Evolutionary conservation across 164 flowering plant species (phyloP).

Genomic region (Piper longum): DNA sequence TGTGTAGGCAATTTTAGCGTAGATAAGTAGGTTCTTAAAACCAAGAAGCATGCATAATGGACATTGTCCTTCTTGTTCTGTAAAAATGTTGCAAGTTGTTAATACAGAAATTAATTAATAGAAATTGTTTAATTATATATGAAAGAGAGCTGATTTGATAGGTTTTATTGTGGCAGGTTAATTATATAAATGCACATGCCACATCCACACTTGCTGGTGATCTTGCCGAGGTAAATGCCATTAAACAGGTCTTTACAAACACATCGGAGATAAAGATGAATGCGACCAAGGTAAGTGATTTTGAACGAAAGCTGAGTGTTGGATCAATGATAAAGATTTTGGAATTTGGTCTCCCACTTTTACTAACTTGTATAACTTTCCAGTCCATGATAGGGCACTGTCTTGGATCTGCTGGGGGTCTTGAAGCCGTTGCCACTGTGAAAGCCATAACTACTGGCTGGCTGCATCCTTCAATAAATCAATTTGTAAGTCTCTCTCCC

Average conservation of each 20-base stretch:
- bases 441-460: slow-evolving; percentile 84
- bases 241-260: slow-evolving; percentile 77
- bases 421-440: slow-evolving; percentile 91
- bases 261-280: slow-evolving; percentile 77
- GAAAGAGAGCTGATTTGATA: background rate
- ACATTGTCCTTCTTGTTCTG: too few relatives aligned
- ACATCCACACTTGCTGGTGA: slow-evolving; percentile 92
- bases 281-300: slow-evolving; percentile 61
- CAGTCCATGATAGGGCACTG: slow-evolving; percentile 98
- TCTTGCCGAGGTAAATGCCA: slow-evolving; percentile 93
- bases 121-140: too few relatives aligned
- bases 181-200: slow-evolving; percentile 94
- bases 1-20: too few relatives aligned
- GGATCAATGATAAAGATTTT: background rate
- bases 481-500: slow-evolving; percentile 42
- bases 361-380: slow-evolving; percentile 2
- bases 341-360: background rate
- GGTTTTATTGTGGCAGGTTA: slow-evolving; percentile 41
- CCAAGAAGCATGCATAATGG: too few relatives aligned
- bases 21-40: too few relatives aligned
- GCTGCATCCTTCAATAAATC: slow-evolving; percentile 87
- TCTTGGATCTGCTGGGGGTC: slow-evolving; percentile 92
- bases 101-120: too few relatives aligned
- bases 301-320: background rate
- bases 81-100: too few relatives aligned